Evolutionary conservation across 1,139 yeast species (phyloP).

Genomic region (Torulaspora pretoriensis): DNA sequence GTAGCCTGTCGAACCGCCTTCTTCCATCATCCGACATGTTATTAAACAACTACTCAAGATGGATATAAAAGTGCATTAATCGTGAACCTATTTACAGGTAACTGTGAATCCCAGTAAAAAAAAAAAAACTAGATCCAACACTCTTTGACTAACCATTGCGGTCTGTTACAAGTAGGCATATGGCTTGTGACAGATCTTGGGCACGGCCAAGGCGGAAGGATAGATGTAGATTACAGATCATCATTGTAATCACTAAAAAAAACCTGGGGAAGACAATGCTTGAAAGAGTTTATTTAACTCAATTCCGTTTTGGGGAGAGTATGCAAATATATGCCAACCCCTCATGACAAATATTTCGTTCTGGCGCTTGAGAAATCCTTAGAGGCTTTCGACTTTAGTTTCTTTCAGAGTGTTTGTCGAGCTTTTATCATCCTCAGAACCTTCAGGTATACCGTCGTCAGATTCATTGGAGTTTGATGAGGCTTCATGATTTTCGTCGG

Average conservation of each 20-base stretch:
- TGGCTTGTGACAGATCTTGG: no score
- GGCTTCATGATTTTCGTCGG: constrained; percentile 2
- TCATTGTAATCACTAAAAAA: no score
- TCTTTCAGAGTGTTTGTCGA: constrained; percentile 7
- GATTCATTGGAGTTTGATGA: background rate
- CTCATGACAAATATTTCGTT: no score
- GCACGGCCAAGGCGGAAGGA: no score
- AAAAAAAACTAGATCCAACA: background rate
- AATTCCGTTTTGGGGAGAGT: background rate
- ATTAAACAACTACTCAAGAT: background rate
- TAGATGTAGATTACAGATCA: no score
- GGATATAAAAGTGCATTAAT: background rate
- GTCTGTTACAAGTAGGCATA: no score
- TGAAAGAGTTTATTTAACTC: no score
- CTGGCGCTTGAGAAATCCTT: background rate
- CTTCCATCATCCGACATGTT: background rate
- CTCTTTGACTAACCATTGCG: no score
- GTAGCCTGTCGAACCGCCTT: background rate
- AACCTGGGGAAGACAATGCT: no score
- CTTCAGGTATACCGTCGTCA: constrained; percentile 1
- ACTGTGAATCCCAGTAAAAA: background rate
- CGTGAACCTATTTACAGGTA: background rate
- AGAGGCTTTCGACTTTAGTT: constrained; percentile 1
- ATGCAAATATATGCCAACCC: background rate
- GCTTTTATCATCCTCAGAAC: constrained; percentile 1